These are phyloP conservation scores for Kodamaea sagamina DNA, from an alignment of 805 yeast genomes.

Conservation along the genomic window DNA sequence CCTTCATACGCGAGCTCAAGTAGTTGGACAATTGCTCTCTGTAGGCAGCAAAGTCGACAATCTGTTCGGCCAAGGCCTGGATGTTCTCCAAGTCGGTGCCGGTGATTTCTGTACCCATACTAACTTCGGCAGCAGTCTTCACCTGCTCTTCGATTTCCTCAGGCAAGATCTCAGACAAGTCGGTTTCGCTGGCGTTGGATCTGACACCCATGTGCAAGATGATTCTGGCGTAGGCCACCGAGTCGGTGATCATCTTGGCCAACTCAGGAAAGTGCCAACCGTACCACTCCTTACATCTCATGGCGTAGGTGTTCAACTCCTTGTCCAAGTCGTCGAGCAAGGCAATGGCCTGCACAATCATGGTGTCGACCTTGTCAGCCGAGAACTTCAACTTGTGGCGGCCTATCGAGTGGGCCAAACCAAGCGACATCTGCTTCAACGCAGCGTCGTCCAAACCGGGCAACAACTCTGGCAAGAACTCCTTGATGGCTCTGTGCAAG, in stretches of 20 bases:
- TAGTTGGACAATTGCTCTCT: constrained; percentile 94
- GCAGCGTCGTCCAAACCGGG: constrained; percentile 90
- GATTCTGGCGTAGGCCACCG: constrained; percentile 93
- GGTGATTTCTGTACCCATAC: constrained; percentile 99
- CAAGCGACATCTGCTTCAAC: constrained; percentile 91
- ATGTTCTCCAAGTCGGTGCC: constrained; percentile 86
- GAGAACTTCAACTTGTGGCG: constrained; percentile 97
- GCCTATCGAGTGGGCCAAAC: constrained; percentile 98
- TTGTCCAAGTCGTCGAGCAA: constrained; percentile 94
- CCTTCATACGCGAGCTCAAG: constrained; percentile 93
- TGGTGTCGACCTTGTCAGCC: constrained; percentile 97
- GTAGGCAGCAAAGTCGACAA: constrained; percentile 93
- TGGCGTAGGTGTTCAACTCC: constrained; percentile 96
- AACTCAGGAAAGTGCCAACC: constrained; percentile 99
- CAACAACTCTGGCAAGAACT: constrained; percentile 87
- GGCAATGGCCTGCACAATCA: constrained; percentile 99
- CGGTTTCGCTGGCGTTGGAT: constrained; percentile 86
- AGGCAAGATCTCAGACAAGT: constrained; percentile 56
- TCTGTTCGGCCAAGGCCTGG: constrained; percentile 89
- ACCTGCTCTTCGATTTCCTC: constrained; percentile 57
- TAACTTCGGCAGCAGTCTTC: constrained; percentile 95
- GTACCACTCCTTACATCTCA: constrained; percentile 99
- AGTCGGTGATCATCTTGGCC: constrained; percentile 95
- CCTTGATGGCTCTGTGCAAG: constrained; percentile 92
- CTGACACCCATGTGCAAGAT: constrained; percentile 93